Base-by-base conservation (phyloP, 441 rosid genomes). In the Erodium texanum region DNA sequence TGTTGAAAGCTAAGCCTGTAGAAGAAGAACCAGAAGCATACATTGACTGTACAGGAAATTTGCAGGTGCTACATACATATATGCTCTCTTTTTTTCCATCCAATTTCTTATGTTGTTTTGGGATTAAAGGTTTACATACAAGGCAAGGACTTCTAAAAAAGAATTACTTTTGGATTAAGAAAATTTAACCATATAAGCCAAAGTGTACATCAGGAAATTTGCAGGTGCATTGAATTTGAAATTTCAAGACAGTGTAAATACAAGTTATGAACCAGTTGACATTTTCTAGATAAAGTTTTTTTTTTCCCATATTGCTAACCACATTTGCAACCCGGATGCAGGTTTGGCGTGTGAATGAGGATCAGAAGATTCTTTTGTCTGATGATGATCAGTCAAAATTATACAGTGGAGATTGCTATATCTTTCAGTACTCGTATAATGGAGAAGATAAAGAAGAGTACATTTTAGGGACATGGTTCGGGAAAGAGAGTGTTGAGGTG, bases 41-140 rank as follows among this genome's bases (percentile, higher is more conserved):
- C 86, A 93, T 96, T 71, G 97, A 96, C 85, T 85, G 86, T 74
- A 90, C 93, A 75, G 99, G 99, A 79, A 96, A 89, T 85, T 76
- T 90, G 90, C 98, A 96, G 96, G 99, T 93, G 64, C 71, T 69
- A 23, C 67, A 74, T 69, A 23, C 67, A 74, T 64, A 71, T 69
- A 70, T 38, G 74, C 41, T 36, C 41, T 36, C 5, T 58, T 11
- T 58, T 22, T 71, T 70, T 68, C 24, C 5, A 7, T 20, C 14
- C 11, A 58, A 10, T 58, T 22, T 22, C 22, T 20, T 10, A 58
- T 58, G 11, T 58, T 22, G 24, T 58, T 58, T 20, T 58, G 14
- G 62, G 24, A 19, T 5, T 58, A 10, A 45, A 45, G 16, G 52
- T 14, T 45, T 45, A 15, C 52, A 58, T 18, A 58, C 22, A 11